phyloP scores from a whole-genome alignment of 441 rosid genomes.

The Raphanus hybrid region DNA sequence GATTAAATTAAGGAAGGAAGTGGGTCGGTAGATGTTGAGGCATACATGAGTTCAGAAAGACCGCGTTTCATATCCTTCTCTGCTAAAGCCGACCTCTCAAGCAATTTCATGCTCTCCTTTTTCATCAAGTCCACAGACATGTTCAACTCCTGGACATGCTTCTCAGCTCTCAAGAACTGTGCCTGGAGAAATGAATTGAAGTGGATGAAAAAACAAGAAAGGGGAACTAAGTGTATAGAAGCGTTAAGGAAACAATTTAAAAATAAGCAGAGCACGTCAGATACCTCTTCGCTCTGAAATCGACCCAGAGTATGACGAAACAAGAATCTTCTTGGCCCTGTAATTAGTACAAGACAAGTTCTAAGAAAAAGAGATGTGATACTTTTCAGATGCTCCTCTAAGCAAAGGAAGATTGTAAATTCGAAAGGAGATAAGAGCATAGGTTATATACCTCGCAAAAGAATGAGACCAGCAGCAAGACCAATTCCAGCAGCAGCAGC shows the following conservation, averaged over 20 bases:
- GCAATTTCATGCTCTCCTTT: conserved; percentile 79
- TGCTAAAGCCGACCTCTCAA: conserved; percentile 86
- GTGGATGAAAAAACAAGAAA: conserved; percentile 15
- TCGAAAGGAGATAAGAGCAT: not conserved
- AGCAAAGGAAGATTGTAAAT: not conserved
- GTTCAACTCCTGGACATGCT: conserved; percentile 69
- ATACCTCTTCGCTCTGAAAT: conserved; percentile 90
- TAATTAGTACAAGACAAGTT: conserved; percentile 11
- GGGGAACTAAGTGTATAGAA: conserved; percentile 9
- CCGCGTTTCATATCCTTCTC: conserved; percentile 86
- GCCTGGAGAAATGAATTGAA: conserved; percentile 52
- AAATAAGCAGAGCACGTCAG: no score
- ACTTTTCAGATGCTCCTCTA: conserved; percentile 4
- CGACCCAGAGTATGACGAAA: conserved; percentile 77
- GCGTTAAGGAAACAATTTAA: not conserved
- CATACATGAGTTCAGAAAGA: conserved; percentile 70
- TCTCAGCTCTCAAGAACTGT: conserved; percentile 76
- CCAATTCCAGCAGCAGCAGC: conserved; percentile 69
- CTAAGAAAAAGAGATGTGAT: not conserved
- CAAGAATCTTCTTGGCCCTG: conserved; percentile 90
- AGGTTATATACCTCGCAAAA: conserved; percentile 63
- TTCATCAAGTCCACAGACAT: conserved; percentile 84
- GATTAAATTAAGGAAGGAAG: not conserved
- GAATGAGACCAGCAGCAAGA: conserved; percentile 61
- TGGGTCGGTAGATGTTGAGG: conserved; percentile 1